Evolutionary conservation across 2,329 filamentous ascomycete genomes (phyloP).

Genomic region (Alternaria panax): DNA sequence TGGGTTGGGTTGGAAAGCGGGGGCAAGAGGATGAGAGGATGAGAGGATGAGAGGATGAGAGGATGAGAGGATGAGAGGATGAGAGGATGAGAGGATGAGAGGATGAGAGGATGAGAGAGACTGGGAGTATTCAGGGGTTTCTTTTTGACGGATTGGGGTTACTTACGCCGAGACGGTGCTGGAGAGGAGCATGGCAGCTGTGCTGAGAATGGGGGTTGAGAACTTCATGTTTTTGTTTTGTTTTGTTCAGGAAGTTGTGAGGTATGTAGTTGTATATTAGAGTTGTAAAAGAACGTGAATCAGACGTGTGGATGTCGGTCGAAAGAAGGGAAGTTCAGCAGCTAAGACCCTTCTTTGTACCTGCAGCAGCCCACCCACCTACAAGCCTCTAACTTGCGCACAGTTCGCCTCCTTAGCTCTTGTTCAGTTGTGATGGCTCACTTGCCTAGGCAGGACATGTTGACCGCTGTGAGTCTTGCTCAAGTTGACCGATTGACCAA

Average conservation of each 20-base stretch:
- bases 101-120: too few relatives aligned
- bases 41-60: too few relatives aligned
- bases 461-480: background rate
- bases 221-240: constrained; percentile 13
- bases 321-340: background rate
- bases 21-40: too few relatives aligned
- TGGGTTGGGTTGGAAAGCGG: too few relatives aligned
- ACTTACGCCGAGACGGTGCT: constrained; percentile 13
- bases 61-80: too few relatives aligned
- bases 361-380: background rate
- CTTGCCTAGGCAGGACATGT: background rate
- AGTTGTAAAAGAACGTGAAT: background rate
- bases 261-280: background rate
- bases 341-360: background rate
- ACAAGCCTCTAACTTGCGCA: background rate
- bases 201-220: background rate
- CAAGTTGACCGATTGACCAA: background rate
- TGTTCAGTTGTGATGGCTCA: too few relatives aligned
- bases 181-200: background rate
- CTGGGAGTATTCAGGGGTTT: too few relatives aligned
- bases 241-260: too few relatives aligned
- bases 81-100: too few relatives aligned
- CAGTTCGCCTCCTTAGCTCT: background rate
- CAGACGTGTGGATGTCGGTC: background rate
- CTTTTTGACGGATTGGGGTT: too few relatives aligned